Evolutionary conservation across 2,329 filamentous ascomycete genomes (phyloP).

Genomic region (Penicillium freii): DNA sequence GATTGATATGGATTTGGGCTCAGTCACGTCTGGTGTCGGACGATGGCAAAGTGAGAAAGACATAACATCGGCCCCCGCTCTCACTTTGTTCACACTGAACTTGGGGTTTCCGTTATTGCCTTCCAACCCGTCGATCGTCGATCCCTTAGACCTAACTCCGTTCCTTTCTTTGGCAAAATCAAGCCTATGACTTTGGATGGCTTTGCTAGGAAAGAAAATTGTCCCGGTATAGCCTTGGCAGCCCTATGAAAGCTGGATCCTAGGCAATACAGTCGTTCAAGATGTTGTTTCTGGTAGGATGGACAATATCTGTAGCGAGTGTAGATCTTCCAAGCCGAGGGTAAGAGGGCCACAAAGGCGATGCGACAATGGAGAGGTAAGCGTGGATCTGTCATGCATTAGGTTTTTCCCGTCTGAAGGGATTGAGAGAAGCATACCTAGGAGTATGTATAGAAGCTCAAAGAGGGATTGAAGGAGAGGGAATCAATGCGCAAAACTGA

Average conservation of each 20-base stretch:
- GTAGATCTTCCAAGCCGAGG: too few species aligned
- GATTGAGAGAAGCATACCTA: neutral
- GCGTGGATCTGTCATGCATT: neutral
- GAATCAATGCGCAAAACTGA: neutral
- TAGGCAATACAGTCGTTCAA: neutral
- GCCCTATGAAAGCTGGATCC: neutral
- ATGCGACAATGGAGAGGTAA: neutral
- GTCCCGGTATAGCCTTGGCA: neutral
- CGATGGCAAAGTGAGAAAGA: slow-evolving; percentile 2
- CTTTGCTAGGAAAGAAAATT: neutral
- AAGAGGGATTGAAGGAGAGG: neutral
- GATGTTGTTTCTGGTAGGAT: neutral
- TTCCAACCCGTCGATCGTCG: neutral
- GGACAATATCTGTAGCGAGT: neutral
- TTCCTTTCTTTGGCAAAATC: neutral
- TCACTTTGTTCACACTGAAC: neutral
- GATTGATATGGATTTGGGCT: neutral
- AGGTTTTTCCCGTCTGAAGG: too few species aligned
- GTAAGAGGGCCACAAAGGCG: neutral
- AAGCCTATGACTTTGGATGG: neutral
- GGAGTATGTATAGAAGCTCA: neutral
- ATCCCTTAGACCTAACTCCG: neutral
- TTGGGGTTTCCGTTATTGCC: neutral
- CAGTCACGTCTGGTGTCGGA: slow-evolving; percentile 4
- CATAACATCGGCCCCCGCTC: slow-evolving; percentile 4